phyloP scores from a whole-genome alignment of 1,139 yeast genomes.

The Suhomyces choctaworum region DNA sequence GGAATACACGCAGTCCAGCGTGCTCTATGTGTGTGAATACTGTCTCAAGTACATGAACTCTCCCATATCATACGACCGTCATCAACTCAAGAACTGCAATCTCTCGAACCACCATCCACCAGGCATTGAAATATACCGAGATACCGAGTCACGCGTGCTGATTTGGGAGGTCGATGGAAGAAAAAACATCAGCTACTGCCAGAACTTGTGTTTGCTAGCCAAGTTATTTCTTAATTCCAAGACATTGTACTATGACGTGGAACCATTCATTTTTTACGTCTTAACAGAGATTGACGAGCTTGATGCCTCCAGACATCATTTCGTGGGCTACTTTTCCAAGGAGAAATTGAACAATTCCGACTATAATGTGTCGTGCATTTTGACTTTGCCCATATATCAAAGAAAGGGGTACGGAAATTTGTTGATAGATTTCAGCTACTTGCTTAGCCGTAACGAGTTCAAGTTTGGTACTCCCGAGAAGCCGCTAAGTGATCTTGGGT shows the following conservation, averaged over 20 bases:
- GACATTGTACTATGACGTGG: conserved; percentile 91
- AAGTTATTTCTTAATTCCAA: conserved; percentile 88
- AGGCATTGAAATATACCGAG: conserved; percentile 86
- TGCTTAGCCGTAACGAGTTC: conserved; percentile 71
- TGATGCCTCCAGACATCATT: conserved; percentile 57
- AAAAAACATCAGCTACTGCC: conserved; percentile 79
- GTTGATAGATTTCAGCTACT: conserved; percentile 84
- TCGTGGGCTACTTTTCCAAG: conserved; percentile 93
- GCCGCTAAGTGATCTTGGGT: conserved; percentile 85
- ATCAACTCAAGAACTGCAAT: conserved; percentile 66
- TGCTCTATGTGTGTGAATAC: conserved; percentile 77
- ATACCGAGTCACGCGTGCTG: conserved; percentile 49
- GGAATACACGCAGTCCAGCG: conserved; percentile 64
- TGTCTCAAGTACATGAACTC: conserved; percentile 83
- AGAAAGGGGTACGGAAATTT: conserved; percentile 87
- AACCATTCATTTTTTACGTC: conserved; percentile 88
- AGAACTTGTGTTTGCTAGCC: conserved; percentile 84
- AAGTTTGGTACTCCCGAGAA: conserved; percentile 93
- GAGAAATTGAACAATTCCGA: conserved; percentile 75
- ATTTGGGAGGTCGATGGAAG: conserved; percentile 94
- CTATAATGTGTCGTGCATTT: conserved; percentile 85
- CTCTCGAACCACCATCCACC: conserved; percentile 69
- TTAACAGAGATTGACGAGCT: conserved; percentile 65
- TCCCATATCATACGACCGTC: conserved; percentile 67
- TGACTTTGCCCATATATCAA: conserved; percentile 86